Conservation (phyloP, 2,329 filamentous ascomycete species). For the Metarhizium anisopliae region DNA sequence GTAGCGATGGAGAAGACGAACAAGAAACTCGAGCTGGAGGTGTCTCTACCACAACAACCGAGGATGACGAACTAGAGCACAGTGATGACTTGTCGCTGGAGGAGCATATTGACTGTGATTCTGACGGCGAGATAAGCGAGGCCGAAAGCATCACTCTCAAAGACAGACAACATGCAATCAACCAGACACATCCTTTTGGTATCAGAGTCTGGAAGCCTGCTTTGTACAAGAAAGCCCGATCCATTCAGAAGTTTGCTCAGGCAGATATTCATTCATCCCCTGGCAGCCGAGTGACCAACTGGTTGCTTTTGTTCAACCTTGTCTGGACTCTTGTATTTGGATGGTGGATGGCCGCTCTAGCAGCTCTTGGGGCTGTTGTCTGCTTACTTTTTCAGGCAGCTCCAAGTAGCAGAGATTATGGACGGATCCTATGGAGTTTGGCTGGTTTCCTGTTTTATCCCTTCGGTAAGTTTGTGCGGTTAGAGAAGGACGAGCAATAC, state of each 20-base stretch:
- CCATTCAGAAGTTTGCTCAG: slow-evolving; percentile 91
- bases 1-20: slow-evolving; percentile 15
- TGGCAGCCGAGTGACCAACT: slow-evolving; percentile 73
- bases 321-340: slow-evolving; percentile 88
- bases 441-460: slow-evolving; percentile 87
- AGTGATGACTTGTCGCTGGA: slow-evolving; percentile 34
- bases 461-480: slow-evolving; percentile 89
- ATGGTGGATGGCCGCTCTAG: slow-evolving; percentile 85
- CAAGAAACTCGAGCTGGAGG: slow-evolving; percentile 5
- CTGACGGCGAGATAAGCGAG: slow-evolving; percentile 71
- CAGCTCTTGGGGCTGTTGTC: slow-evolving; percentile 62
- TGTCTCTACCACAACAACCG: slow-evolving; percentile 9
- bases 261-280: slow-evolving; percentile 95
- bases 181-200: no score
- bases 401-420: slow-evolving; percentile 77
- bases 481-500: slow-evolving; percentile 91
- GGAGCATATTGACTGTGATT: slow-evolving; percentile 49
- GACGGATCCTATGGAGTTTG: slow-evolving; percentile 73
- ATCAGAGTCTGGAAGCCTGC: no score
- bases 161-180: no score
- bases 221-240: slow-evolving; percentile 93
- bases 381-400: slow-evolving; percentile 75
- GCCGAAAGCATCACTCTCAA: slow-evolving; percentile 98
- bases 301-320: slow-evolving; percentile 81
- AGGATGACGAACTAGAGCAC: slow-evolving; percentile 15